Conservation (phyloP, 768 basidiomycete species). For the Termitomyces sp. region DNA sequence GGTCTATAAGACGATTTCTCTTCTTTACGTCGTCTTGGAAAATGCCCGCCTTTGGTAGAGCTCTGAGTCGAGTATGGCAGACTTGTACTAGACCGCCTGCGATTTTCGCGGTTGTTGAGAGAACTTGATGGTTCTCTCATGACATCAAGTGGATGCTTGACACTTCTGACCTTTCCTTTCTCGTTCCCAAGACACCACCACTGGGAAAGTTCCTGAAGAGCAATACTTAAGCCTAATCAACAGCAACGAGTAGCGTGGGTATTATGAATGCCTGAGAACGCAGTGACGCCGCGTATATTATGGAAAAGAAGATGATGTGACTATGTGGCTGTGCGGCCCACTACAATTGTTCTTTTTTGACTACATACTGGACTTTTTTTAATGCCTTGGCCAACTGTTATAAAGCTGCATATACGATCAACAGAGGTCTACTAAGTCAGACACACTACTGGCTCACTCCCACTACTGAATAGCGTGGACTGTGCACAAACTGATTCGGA, state of each 20-base stretch:
- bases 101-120: conserved; percentile 7
- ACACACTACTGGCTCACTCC: not conserved
- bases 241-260: not conserved
- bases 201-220: not conserved
- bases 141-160: not conserved
- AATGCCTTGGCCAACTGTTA: not conserved
- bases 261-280: not conserved
- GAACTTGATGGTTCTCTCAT: conserved; percentile 14
- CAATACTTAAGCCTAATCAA: not conserved
- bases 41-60: not conserved
- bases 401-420: not conserved
- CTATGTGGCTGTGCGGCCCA: not conserved
- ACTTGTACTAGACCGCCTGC: conserved; percentile 1
- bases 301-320: not conserved
- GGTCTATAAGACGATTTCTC: not conserved
- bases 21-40: not conserved
- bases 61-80: not conserved
- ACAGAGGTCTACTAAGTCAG: not conserved
- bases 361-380: not conserved
- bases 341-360: not conserved
- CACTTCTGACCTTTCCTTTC: not conserved
- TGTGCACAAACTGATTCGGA: not conserved
- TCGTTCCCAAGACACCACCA: too few relatives aligned
- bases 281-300: not conserved
- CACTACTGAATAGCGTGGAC: not conserved